Evolutionary conservation across 73 alveolate genomes (phyloP).

Genomic region (Stentor coeruleus): DNA sequence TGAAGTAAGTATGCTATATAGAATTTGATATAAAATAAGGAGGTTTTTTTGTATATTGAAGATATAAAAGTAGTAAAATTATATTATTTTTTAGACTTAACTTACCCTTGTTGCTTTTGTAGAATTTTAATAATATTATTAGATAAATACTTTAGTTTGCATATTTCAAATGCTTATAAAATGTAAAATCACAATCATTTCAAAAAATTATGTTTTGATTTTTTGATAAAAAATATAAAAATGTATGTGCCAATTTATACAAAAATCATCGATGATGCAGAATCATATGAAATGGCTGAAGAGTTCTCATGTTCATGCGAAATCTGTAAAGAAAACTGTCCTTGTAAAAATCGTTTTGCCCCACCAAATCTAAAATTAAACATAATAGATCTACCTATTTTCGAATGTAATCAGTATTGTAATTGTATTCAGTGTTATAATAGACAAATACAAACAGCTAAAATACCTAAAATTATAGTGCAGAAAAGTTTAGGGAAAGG

Average conservation of each 20-base stretch:
- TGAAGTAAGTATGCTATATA: no score
- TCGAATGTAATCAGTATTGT: conserved; percentile 1
- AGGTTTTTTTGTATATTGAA: no score
- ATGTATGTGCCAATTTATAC: conserved; percentile 2
- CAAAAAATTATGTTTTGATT: not conserved
- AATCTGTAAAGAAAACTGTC: not conserved
- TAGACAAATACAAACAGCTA: not conserved
- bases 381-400: not conserved
- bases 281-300: not conserved
- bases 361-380: not conserved
- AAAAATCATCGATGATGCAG: not conserved
- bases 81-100: no score
- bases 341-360: conserved; percentile 5
- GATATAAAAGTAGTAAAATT: no score
- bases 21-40: no score
- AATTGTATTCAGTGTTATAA: not conserved
- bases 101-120: no score
- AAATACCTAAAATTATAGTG: not conserved
- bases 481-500: conserved; percentile 1
- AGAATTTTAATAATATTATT: no score
- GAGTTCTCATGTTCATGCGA: not conserved
- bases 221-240: not conserved
- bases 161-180: no score
- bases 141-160: no score
- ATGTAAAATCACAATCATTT: no score